phyloP scores from a whole-genome alignment of 345 rosid species.

The Populus pruinosa region DNA sequence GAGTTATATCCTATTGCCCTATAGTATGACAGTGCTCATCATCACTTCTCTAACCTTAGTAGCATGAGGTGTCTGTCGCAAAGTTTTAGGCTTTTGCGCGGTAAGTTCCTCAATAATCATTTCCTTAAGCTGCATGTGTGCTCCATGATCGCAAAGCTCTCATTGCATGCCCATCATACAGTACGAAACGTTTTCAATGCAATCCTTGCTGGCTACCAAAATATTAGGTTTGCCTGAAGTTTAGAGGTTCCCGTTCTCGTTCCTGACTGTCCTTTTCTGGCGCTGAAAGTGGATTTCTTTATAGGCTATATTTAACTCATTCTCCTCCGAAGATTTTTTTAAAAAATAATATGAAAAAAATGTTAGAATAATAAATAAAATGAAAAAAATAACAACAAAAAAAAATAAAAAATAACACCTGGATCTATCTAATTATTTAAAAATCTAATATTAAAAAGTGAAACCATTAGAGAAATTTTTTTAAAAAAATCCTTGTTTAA shows the following conservation, averaged over 20 bases:
- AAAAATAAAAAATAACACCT: too few relatives aligned
- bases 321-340: background rate
- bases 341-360: too few relatives aligned
- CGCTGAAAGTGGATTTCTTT: background rate
- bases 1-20: too few relatives aligned
- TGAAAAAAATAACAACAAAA: too few relatives aligned
- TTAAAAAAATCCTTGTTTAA: too few relatives aligned
- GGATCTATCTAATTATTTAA: too few relatives aligned
- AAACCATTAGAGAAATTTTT: fast-evolving
- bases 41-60: background rate
- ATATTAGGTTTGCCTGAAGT: too few relatives aligned
- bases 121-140: background rate
- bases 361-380: too few relatives aligned
- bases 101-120: background rate
- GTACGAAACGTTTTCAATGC: background rate
- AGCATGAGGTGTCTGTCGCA: background rate
- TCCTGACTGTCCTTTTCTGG: background rate
- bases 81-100: background rate
- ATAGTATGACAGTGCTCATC: background rate
- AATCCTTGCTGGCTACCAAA: too few relatives aligned
- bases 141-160: background rate
- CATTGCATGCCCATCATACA: background rate
- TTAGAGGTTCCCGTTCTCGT: background rate
- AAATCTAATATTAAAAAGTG: too few relatives aligned
- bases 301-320: background rate